Conservation (phyloP, 129 eudicot species). For the Gnaphalium uliginosum region DNA sequence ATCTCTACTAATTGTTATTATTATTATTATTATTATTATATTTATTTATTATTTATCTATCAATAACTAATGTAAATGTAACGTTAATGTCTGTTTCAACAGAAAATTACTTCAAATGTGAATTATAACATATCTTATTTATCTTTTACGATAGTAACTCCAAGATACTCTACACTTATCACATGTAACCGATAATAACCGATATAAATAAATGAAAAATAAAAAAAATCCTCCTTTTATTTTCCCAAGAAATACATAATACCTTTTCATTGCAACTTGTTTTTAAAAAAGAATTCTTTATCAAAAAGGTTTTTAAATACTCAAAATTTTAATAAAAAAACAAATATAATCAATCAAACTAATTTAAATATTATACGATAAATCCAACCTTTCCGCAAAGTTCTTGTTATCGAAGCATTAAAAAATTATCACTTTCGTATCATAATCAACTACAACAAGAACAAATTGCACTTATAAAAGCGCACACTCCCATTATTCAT, state of each 20-base stretch:
- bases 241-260: background rate
- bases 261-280: background rate
- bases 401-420: conserved; percentile 19
- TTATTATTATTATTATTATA: too few relatives aligned
- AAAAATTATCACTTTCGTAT: background rate
- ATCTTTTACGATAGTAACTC: background rate
- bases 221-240: too few relatives aligned
- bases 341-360: too few relatives aligned
- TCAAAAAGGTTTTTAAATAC: too few relatives aligned
- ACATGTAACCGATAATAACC: background rate
- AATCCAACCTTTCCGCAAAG: background rate
- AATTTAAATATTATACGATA: conserved; percentile 2
- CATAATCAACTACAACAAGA: conserved; percentile 22
- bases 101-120: background rate
- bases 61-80: too few relatives aligned
- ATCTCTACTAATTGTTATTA: too few relatives aligned
- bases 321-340: too few relatives aligned
- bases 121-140: background rate
- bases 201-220: too few relatives aligned
- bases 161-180: background rate
- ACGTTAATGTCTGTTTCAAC: too few relatives aligned
- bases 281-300: too few relatives aligned
- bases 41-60: too few relatives aligned
- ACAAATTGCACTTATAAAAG: conserved; percentile 32
- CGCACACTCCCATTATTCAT: background rate